Evolutionary conservation across 176 grass and related monocot species (phyloP), one percentile per base, ranked within the genome.

Genomic region (Oryza officinalis): DNA sequence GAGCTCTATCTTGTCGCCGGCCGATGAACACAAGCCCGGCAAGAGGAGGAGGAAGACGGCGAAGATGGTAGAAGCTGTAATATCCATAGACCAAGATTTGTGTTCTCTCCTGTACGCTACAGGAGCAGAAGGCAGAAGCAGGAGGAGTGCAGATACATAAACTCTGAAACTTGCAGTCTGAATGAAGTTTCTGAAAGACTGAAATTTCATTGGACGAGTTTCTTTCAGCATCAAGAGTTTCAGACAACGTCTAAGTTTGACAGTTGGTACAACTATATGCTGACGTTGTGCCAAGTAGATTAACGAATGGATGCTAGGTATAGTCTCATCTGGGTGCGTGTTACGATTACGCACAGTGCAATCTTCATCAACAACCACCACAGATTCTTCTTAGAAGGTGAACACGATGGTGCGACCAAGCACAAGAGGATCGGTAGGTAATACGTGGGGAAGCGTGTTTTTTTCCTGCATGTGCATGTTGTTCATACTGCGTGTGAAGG

Each of bases 61-160:
- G 80, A 45, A 10, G 23, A 0, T 31, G 4, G 46, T 57, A 18
- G 25, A 43, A 12, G 65, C 64, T 71, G 87, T 27, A 44, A 57
- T 25, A 26, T 77, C 72, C 88, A 86, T 89, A 1, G 11, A 28
- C 18, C 27, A 50, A 8, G 75, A 35, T 70, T 70, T n/a, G 50
- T 17, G 2, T 41, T 3, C 10, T 3, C 35, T 65, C 38, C 37
- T 9, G 38, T 64, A 64, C 0, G 38, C 6, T 7, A 49, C 54
- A 30, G 44, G 3, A 63, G 10, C 6, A 35, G n/a, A n/a, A n/a
- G n/a, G n/a, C 38, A 5, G 7, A 28, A 59, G 10, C 2, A 8
- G 33, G 60, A 31, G 8, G 57, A 41, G 30, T 54, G 30, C 82
- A 67, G n/a, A 1, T 31, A 67, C 23, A 3, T 20, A 26, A 10